Base-by-base conservation (phyloP, 768 basidiomycete genomes). In the Boletellus sp. region DNA sequence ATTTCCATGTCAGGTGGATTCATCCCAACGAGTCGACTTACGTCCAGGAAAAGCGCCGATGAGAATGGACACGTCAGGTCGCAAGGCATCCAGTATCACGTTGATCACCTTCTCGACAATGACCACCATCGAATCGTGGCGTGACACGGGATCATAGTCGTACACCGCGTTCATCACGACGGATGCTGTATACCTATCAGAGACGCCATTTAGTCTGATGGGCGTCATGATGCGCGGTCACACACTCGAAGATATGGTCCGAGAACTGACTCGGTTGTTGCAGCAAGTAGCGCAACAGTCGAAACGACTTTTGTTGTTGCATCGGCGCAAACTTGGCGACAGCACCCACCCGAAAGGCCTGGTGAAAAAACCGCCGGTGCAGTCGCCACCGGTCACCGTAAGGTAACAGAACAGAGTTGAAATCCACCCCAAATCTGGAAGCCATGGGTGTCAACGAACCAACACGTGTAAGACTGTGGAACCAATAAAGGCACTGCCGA, bases 311-410 rank as follows among this genome's bases (percentile, higher is more conserved):
- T 43, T 58, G 64, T 16, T 66, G 46, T 36, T 66, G 61, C 46
- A 65, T 55, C 0, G 64, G 65, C 13, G 54, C 60, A 47, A 65
- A 69, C 33, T 46, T 52, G 12, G 42, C 28, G 11, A 63, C 47
- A 8, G 52, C 54, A 2, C 42, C 42, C 34, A 51, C 24, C 38
- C 56, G 51, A 40, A 62, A 60, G 47, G 56, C 37, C 33, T 59
- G 53, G 36, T 61, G 55, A 20, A 64, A 67, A 37, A 66, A 43
- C 3, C 53, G 54, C 38, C 70, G 53, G 41, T 60, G 62, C 39
- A 64, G 42, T 20, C 62, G 61, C 70, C 71, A 69, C 42, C 45
- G 42, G 11, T 66, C 56, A 15, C 64, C 63, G 47, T 72, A 68
- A 13, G 58, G 61, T 6, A 61, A 53, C 20, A 61, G 51, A 2